These are phyloP conservation scores for Thalassiosira mediterranea DNA, from an alignment of 352 stramenopile species.

Conservation along the genomic window DNA sequence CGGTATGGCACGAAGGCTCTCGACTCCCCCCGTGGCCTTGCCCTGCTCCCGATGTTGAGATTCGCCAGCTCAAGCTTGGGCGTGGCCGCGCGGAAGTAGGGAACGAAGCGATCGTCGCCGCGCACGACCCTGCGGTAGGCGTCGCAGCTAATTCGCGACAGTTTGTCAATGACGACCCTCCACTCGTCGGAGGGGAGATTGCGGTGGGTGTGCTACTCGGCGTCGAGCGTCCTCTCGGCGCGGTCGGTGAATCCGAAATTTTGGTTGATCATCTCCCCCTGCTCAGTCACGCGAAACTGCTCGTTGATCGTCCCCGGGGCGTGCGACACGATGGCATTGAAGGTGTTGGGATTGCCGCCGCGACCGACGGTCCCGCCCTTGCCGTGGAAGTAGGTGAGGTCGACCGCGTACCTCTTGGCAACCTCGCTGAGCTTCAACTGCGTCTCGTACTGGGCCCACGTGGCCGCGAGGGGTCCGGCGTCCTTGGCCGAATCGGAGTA, in stretches of 20 bases:
- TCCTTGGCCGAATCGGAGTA: conserved; percentile 87
- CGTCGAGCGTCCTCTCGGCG: conserved; percentile 85
- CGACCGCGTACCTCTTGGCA: conserved; percentile 69
- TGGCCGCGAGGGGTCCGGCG: conserved; percentile 84
- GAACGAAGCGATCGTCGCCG: conserved; percentile 85
- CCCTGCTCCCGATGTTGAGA: conserved; percentile 88
- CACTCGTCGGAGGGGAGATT: conserved; percentile 66
- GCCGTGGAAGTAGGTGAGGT: conserved; percentile 89
- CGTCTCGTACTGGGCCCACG: conserved; percentile 87
- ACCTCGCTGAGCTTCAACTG: conserved; percentile 82
- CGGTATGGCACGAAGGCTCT: conserved; percentile 87
- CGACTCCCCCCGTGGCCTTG: conserved; percentile 85
- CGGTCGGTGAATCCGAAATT: conserved; percentile 80
- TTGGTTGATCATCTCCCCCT: conserved; percentile 84
- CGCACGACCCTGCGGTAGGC: conserved; percentile 84
- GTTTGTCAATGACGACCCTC: conserved; percentile 79
- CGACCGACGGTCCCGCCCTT: conserved; percentile 86
- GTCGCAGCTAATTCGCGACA: conserved; percentile 83
- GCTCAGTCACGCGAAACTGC: conserved; percentile 88
- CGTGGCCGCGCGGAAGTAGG: conserved; percentile 88
- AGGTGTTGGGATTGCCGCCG: conserved; percentile 87
- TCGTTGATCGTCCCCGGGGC: conserved; percentile 86
- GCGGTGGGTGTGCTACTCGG: conserved; percentile 76
- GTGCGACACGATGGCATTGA: conserved; percentile 84
- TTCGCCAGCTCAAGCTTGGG: conserved; percentile 85